A percentile compares a stretch with the other conserved stretches of the same genome.
Evolutionary conservation across 495 filamentous ascomycete genomes (phyloP).

Genomic region (Talaromyces liani): DNA sequence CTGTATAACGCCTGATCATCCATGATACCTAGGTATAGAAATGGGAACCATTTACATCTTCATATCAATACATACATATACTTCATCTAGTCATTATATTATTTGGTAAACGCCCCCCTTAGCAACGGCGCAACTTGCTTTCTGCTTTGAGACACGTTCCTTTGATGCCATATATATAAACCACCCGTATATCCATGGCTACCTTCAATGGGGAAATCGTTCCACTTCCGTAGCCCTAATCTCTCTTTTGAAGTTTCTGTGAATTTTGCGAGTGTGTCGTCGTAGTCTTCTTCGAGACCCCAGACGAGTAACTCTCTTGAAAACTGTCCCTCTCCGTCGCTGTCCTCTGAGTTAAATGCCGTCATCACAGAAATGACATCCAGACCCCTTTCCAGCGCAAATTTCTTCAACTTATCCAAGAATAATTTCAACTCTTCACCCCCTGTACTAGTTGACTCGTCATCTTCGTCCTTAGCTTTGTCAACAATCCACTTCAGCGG

Average conservation of each 20-base stretch:
- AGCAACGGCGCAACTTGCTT: constrained; percentile 88
- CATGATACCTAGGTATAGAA: neutral
- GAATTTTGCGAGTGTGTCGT: constrained; percentile 48
- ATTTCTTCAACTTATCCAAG: constrained; percentile 39
- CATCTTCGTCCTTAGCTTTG: constrained; percentile 40
- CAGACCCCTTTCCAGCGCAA: constrained; percentile 49
- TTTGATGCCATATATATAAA: constrained; percentile 59
- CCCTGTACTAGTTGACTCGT: constrained; percentile 16
- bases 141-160: constrained; percentile 58
- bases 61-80: neutral
- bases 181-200: neutral
- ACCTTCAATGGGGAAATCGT: neutral
- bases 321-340: constrained; percentile 38
- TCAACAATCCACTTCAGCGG: constrained; percentile 53
- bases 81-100: too few species aligned
- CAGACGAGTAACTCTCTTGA: constrained; percentile 68
- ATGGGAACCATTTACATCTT: neutral
- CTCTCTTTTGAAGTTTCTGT: constrained; percentile 32
- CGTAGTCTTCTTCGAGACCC: constrained; percentile 36
- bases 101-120: constrained; percentile 51
- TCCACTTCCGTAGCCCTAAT: constrained; percentile 52
- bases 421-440: constrained; percentile 32
- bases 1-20: neutral
- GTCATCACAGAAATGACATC: constrained; percentile 76
- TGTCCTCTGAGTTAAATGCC: constrained; percentile 42